Percentiles rank a stretch among this genome's conserved stretches.
Conservation (phyloP, 768 basidiomycete species). For the Lanmaoa rubissima region DNA sequence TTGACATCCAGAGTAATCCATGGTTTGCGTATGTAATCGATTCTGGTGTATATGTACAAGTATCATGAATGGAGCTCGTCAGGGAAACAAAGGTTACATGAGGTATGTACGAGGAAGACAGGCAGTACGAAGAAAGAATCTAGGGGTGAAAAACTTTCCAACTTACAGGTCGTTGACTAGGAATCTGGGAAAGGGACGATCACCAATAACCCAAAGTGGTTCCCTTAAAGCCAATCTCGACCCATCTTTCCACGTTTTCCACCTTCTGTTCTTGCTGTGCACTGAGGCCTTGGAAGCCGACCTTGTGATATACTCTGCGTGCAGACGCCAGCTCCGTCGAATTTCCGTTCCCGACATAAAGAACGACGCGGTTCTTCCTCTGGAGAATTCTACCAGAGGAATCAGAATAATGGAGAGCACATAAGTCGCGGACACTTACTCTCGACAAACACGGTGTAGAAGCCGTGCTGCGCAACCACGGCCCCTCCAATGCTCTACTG, state of each 20-base stretch:
- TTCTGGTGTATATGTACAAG: constrained; percentile 1
- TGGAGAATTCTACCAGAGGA: constrained; percentile 31
- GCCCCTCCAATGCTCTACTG: constrained; percentile 49
- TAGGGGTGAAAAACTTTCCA: not conserved
- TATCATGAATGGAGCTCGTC: constrained; percentile 1
- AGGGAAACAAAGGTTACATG: not conserved
- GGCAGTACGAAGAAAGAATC: not conserved
- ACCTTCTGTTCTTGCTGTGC: constrained; percentile 25
- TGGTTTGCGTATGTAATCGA: not conserved
- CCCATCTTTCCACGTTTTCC: constrained; percentile 52
- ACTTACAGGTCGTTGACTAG: not conserved
- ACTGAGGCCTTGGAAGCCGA: constrained; percentile 63
- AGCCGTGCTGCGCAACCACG: constrained; percentile 61
- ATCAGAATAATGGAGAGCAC: constrained; percentile 4
- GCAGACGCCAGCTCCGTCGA: constrained; percentile 39
- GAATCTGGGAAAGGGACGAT: constrained; percentile 8
- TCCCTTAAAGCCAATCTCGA: constrained; percentile 62
- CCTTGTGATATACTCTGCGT: constrained; percentile 54
- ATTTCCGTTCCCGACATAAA: constrained; percentile 67
- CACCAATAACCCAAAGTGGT: constrained; percentile 66
- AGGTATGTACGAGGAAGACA: not conserved
- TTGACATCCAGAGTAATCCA: not conserved
- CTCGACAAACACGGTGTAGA: constrained; percentile 52
- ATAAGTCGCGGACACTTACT: constrained; percentile 37
- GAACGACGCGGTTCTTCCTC: constrained; percentile 49